Evolutionary conservation across 805 yeast species (phyloP).

Genomic region (Suhomyces faveliae): DNA sequence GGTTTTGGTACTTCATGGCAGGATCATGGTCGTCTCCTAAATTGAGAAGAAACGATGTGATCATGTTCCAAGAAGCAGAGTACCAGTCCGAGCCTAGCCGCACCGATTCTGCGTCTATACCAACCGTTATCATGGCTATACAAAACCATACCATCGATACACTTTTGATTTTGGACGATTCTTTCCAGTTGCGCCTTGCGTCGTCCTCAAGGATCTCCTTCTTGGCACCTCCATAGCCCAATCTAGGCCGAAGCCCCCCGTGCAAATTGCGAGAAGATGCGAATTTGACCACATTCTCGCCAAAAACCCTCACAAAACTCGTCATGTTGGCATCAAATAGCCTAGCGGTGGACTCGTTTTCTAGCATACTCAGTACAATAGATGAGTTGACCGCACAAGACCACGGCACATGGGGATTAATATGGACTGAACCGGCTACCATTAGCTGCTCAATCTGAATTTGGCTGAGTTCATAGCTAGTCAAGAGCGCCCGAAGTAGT

Average conservation of each 20-base stretch:
- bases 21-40: slow-evolving; percentile 35
- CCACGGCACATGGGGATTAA: slow-evolving; percentile 35
- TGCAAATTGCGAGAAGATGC: slow-evolving; percentile 1
- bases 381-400: slow-evolving; percentile 9
- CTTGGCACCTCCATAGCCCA: slow-evolving; percentile 22
- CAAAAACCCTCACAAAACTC: not conserved
- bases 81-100: slow-evolving; percentile 7
- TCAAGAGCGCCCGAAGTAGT: not conserved
- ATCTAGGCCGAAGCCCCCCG: slow-evolving; percentile 18
- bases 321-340: not conserved
- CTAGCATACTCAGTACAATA: not conserved
- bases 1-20: slow-evolving; percentile 25
- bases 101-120: not conserved
- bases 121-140: slow-evolving; percentile 10
- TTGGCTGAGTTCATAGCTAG: not conserved
- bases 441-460: not conserved
- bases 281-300: slow-evolving; percentile 6
- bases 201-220: slow-evolving; percentile 22
- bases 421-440: slow-evolving; percentile 16
- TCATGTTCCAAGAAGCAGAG: slow-evolving; percentile 20
- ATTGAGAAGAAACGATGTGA: slow-evolving; percentile 34
- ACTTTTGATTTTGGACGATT: slow-evolving; percentile 19
- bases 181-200: slow-evolving; percentile 27
- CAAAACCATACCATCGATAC: slow-evolving; percentile 28
- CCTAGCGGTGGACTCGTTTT: not conserved